Evolutionary conservation across 225 moss, liverwort and hornwort species (phyloP).

Genomic region (Sphagnum tenellum): DNA sequence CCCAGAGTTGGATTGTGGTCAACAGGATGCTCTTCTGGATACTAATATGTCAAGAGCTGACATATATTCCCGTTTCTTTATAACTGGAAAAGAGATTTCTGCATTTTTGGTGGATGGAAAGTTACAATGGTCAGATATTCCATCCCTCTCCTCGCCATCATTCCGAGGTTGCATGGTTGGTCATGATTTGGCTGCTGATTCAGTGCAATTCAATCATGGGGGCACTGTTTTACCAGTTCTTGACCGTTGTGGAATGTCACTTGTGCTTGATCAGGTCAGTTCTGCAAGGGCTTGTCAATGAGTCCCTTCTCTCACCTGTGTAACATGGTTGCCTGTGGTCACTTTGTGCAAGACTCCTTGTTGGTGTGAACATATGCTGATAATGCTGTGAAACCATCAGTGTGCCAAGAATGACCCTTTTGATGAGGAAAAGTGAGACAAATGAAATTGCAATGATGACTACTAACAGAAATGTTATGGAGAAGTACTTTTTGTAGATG

Average conservation of each 20-base stretch:
- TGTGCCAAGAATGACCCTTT: too few relatives aligned
- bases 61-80: slow-evolving; percentile 84
- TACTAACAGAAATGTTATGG: too few relatives aligned
- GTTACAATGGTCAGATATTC: slow-evolving; percentile 80
- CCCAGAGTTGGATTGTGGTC: not conserved
- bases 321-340: not conserved
- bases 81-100: slow-evolving; percentile 90
- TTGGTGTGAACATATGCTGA: too few relatives aligned
- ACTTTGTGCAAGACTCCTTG: not conserved
- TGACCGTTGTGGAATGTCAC: slow-evolving; percentile 92
- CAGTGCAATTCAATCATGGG: slow-evolving; percentile 18
- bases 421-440: too few relatives aligned
- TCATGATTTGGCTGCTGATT: slow-evolving; percentile 22
- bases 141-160: slow-evolving; percentile 25
- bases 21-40: slow-evolving; percentile 33
- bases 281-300: not conserved
- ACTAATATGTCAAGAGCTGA: slow-evolving; percentile 36
- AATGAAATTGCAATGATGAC: too few relatives aligned
- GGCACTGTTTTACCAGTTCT: slow-evolving; percentile 72
- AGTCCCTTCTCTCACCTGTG: too few relatives aligned
- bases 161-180: slow-evolving; percentile 24
- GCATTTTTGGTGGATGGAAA: slow-evolving; percentile 85
- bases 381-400: too few relatives aligned
- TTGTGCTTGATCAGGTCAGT: slow-evolving; percentile 82
- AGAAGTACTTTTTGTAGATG: too few relatives aligned